phyloP scores from a whole-genome alignment of 805 yeast genomes.

The Wilhelminamyces savonicus region DNA sequence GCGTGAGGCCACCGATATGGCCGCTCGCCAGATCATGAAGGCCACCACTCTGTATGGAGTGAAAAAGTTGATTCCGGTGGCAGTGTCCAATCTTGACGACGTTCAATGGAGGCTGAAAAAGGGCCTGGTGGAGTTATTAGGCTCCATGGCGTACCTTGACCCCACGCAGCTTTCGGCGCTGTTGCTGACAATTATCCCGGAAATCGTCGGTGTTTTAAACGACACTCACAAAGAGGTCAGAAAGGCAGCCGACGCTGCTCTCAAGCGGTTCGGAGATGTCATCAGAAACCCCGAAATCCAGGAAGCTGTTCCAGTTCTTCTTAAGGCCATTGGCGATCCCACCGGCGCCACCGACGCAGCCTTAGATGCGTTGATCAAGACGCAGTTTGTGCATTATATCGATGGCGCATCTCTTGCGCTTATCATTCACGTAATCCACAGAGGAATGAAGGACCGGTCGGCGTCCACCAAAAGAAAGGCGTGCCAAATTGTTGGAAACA shows the following conservation, averaged over 20 bases:
- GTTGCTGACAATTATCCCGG: conserved; percentile 86
- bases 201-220: conserved; percentile 88
- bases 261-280: conserved; percentile 92
- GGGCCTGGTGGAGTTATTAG: conserved; percentile 92
- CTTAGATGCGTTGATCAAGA: conserved; percentile 74
- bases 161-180: conserved; percentile 91
- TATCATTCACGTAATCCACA: conserved; percentile 87
- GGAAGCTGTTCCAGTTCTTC: conserved; percentile 75
- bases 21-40: conserved; percentile 85
- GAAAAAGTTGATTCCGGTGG: conserved; percentile 83
- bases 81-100: conserved; percentile 78
- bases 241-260: conserved; percentile 84
- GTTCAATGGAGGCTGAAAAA: conserved; percentile 94
- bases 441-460: conserved; percentile 95
- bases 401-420: conserved; percentile 97
- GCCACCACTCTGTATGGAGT: conserved; percentile 91
- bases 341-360: conserved; percentile 85
- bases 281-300: conserved; percentile 97
- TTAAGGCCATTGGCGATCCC: conserved; percentile 95
- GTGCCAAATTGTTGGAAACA: conserved; percentile 97
- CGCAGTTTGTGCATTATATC: conserved; percentile 94
- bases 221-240: conserved; percentile 97
- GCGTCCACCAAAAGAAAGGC: conserved; percentile 89
- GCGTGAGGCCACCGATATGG: conserved; percentile 80
- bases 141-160: conserved; percentile 96